Base-by-base conservation (phyloP, 805 yeast genomes). In the Yarrowia alimentaria region DNA sequence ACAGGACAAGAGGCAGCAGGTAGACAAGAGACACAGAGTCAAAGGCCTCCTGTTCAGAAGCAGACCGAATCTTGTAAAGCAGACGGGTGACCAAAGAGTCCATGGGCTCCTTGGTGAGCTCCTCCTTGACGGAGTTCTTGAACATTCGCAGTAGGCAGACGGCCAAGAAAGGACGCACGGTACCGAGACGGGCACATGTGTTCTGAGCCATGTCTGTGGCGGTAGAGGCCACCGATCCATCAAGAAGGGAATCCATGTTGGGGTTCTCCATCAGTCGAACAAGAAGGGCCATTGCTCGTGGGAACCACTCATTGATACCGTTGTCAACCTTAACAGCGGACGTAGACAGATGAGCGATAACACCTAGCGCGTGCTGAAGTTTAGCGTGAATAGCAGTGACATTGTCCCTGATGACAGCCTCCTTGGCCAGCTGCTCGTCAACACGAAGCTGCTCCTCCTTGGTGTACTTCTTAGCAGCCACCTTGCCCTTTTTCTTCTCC, bases 401-500 rank as follows among this genome's bases (percentile, higher is more conserved):
- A 2, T 69, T 62, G 0, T 52, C 35, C 55, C 96, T 76, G 18
- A 84, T 75, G 3, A 54, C 61, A 0, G 76, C 62, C 63, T 93
- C 98, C 55, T 77, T 74, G 0, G 64, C 69, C 16, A 89, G 57
- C 60, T 87, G 91, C 37, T 76, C 78, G 35, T 75, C 75, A 1
- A 85, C 81, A 48, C 77, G 62, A 0, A 61, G 69, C 55, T 79
- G 85, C 54, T 93, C 95, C 61, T 90, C 97, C 56, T 80, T 83
- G 3, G 94, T 75, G 31, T 82, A 69, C 60, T 84, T 85, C 65
- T 75, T 81, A 34, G 53, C 47, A 14, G 55, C 40, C 3, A 53
- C 55, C 17, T 42, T 40, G 4, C 30, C 47, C 20, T 31, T 49
- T 17, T 59, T 49, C 30, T 53, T 58, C 6, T 47, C 81, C 28